Conservation (phyloP, 495 filamentous ascomycete species). For the Rhypophila decipiens region DNA sequence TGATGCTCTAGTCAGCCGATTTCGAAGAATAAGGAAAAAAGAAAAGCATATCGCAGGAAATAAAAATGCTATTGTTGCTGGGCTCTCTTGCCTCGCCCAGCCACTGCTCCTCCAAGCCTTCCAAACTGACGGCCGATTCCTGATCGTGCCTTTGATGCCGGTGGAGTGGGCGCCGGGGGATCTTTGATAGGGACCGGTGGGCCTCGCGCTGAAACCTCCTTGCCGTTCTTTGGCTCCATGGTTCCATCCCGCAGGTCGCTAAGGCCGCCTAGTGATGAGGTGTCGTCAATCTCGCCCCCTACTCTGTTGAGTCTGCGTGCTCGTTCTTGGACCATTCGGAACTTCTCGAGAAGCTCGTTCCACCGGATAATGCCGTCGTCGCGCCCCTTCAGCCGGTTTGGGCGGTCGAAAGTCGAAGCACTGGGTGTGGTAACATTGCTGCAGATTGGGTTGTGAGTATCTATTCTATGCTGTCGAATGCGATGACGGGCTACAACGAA, state of each 20-base stretch:
- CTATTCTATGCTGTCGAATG: slow-evolving; percentile 18
- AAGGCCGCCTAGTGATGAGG: slow-evolving; percentile 22
- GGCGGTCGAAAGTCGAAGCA: slow-evolving; percentile 61
- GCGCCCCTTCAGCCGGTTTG: slow-evolving; percentile 73
- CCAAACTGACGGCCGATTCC: slow-evolving; percentile 64
- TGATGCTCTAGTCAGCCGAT: slow-evolving; percentile 14
- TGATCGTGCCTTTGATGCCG: slow-evolving; percentile 51
- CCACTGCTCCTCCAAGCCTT: slow-evolving; percentile 59
- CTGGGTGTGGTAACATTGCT: slow-evolving; percentile 43
- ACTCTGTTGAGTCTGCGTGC: slow-evolving; percentile 46
- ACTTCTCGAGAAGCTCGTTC: slow-evolving; percentile 95
- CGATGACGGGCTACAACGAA: slow-evolving; percentile 15
- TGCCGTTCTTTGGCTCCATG: slow-evolving; percentile 21
- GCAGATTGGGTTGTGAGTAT: slow-evolving; percentile 16
- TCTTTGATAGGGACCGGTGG: slow-evolving; percentile 39
- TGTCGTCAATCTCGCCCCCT: slow-evolving; percentile 34
- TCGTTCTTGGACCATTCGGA: slow-evolving; percentile 79
- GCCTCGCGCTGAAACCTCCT: slow-evolving; percentile 13
- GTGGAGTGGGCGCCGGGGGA: slow-evolving; percentile 24
- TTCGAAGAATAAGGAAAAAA: slow-evolving; percentile 3
- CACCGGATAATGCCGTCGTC: slow-evolving; percentile 83
- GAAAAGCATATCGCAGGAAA: slow-evolving; percentile 3
- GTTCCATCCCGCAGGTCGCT: slow-evolving; percentile 39
- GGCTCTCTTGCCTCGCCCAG: slow-evolving; percentile 47
- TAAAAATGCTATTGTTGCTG: slow-evolving; percentile 24